Base-by-base conservation (phyloP, 192 early-diverging fungal genomes). In the Coemansia sp. region DNA sequence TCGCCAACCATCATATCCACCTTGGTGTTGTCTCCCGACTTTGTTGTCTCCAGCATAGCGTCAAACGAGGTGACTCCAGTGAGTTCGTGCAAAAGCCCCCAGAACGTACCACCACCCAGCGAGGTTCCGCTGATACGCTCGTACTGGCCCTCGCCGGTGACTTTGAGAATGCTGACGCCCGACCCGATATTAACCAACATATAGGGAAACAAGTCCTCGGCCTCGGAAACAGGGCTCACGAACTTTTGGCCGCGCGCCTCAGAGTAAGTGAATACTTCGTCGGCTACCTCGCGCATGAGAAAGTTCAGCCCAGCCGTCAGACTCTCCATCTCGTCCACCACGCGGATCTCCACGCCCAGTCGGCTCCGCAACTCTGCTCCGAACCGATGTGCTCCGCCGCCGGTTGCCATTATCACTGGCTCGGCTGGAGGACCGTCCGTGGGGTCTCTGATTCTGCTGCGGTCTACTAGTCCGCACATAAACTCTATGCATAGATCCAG, bases 181-280 rank as follows among this genome's bases (percentile, higher is more conserved):
- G 95, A 95, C 24, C 97, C 97, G 64, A 99, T 96, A 64, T 99
- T 99, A 35, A 97, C 95, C 64, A 98, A 80, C 88, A 98, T 88
- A 80, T 96, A 97, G 29, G 96, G 96, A 72, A 92, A 98, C 44
- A 90, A 76, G 41, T 92, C 87, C 20, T 61, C 80, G 0, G 50
- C 39, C 18, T 35, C 68, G 9, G 20, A 7, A 3, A 71, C 68
- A 15, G 74, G 76, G 4, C 75, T 65, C 50, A 88, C 89, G 64
- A 88, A 92, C 73, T 83, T 72, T 83, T 90, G 91, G 41, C 83
- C 81, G 38, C 80, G 89, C 80, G 59, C 86, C 69, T 94, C 91
- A 67, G 90, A 88, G 69, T 95, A 98, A 10, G 95, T 94, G 67
- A 97, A 98, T 20, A 94, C 92, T 75, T 98, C 96, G 72, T 94